These are phyloP conservation scores for Gymnopus androsaceus DNA, from an alignment of 1,284 basidiomycete genomes.

Conservation along the genomic window DNA sequence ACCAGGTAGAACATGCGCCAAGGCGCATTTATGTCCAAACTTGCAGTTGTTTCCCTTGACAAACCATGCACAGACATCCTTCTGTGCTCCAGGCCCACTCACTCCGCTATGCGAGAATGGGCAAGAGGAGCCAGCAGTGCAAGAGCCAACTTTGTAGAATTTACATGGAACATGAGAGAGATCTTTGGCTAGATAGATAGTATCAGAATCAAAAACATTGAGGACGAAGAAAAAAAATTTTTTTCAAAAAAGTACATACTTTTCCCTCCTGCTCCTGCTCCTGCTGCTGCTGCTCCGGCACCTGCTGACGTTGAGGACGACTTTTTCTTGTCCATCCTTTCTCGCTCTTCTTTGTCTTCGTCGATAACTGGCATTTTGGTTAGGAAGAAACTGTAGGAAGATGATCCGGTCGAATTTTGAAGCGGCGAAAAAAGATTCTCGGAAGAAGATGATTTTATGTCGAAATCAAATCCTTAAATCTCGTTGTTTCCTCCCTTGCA, in stretches of 20 bases:
- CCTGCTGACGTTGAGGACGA: conserved; percentile 1
- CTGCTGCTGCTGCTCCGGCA: conserved; percentile 2
- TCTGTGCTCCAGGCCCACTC: conserved; percentile 75
- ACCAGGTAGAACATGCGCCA: conserved; percentile 92
- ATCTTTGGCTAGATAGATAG: conserved; percentile 68
- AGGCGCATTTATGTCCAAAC: conserved; percentile 95
- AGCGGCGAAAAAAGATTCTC: not conserved
- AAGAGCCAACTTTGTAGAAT: conserved; percentile 93
- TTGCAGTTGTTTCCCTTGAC: conserved; percentile 90
- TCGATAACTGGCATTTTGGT: conserved; percentile 2
- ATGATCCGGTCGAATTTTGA: conserved; percentile 1
- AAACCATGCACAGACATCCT: conserved; percentile 95
- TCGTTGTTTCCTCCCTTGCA: not conserved
- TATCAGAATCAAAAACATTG: not conserved
- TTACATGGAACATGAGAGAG: conserved; percentile 97
- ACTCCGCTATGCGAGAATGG: conserved; percentile 81
- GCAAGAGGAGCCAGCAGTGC: conserved; percentile 93
- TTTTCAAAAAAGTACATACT: conserved; percentile 8
- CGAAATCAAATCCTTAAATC: not conserved
- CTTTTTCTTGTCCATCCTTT: conserved; percentile 13
- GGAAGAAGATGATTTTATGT: not conserved
- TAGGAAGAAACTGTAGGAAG: not conserved
- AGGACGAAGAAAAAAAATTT: not conserved
- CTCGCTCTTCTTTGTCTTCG: conserved; percentile 7
- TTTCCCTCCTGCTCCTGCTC: conserved; percentile 1